Conservation (phyloP, 202 grass and related monocot genomes). For the Cymbopogon flexuosus region DNA sequence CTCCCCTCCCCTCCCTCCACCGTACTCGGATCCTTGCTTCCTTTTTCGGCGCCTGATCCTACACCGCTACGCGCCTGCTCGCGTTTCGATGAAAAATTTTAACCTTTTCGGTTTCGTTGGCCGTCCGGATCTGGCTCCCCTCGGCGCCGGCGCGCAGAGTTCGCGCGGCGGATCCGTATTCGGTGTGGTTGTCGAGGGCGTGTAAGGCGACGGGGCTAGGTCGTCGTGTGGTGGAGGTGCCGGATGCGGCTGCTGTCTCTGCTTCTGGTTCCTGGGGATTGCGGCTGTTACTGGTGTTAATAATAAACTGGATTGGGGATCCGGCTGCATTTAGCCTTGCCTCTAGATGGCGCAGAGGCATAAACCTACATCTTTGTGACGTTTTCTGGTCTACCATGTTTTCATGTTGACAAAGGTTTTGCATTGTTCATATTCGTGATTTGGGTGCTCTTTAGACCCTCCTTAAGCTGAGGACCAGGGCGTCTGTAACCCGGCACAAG, state of each 20-base stretch:
- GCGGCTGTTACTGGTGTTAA: not conserved
- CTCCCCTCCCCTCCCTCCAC: not conserved
- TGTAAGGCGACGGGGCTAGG: not conserved
- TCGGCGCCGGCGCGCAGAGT: not conserved
- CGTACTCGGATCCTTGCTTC: too few relatives aligned
- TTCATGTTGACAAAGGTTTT: not conserved
- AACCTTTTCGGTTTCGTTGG: not conserved
- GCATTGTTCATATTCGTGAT: not conserved
- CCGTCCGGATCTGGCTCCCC: constrained; percentile 14
- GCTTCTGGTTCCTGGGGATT: not conserved
- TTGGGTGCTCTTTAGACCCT: too few relatives aligned
- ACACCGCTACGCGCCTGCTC: not conserved
- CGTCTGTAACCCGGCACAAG: not conserved
- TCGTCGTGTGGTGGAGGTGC: too few relatives aligned
- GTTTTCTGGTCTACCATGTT: not conserved
- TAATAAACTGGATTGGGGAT: not conserved
- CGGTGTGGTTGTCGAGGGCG: too few relatives aligned
- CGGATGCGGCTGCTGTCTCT: too few relatives aligned
- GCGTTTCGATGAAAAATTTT: not conserved
- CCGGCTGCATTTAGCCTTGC: not conserved
- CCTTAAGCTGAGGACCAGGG: too few relatives aligned
- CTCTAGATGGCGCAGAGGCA: not conserved
- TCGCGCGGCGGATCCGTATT: not conserved
- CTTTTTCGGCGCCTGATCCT: not conserved
- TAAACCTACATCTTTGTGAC: not conserved